A percentile compares a stretch with the other conserved stretches of the same genome.
Conservation (phyloP, 768 basidiomycete species). For the Suillus alpinus region DNA sequence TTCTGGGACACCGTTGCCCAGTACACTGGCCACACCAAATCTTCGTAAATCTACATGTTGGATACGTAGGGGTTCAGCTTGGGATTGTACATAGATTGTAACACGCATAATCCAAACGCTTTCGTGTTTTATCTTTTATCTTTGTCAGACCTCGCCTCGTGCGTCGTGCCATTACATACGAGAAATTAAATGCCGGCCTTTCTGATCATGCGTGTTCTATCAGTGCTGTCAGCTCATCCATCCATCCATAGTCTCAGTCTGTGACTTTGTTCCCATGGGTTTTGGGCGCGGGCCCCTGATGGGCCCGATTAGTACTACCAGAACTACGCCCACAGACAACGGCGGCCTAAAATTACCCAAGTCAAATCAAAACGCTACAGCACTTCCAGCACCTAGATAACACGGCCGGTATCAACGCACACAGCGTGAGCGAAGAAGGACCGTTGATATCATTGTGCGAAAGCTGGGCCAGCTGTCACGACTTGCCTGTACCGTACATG, state of each 20-base stretch:
- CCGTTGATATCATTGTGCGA: neutral
- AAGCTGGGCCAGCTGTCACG: neutral
- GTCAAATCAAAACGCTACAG: neutral
- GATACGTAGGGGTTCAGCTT: neutral
- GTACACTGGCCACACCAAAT: conserved; percentile 22
- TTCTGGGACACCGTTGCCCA: conserved; percentile 52
- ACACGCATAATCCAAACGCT: neutral
- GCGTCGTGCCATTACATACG: neutral
- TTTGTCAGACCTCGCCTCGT: neutral
- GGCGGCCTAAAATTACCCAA: conserved; percentile 3
- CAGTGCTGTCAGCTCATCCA: neutral
- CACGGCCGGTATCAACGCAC: neutral
- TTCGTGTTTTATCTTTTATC: neutral
- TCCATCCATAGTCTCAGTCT: neutral
- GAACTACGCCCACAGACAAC: neutral
- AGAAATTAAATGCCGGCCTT: neutral
- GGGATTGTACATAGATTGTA: neutral
- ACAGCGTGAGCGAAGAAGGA: neutral
- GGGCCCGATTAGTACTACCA: neutral
- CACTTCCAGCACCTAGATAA: neutral
- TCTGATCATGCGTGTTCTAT: neutral
- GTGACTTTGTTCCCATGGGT: neutral
- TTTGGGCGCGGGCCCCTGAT: neutral
- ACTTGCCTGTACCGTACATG: neutral
- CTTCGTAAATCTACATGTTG: neutral